These are phyloP conservation scores for Thuidium tamariscinum DNA, from an alignment of 225 moss, liverwort and hornwort species.

Conservation along the genomic window DNA sequence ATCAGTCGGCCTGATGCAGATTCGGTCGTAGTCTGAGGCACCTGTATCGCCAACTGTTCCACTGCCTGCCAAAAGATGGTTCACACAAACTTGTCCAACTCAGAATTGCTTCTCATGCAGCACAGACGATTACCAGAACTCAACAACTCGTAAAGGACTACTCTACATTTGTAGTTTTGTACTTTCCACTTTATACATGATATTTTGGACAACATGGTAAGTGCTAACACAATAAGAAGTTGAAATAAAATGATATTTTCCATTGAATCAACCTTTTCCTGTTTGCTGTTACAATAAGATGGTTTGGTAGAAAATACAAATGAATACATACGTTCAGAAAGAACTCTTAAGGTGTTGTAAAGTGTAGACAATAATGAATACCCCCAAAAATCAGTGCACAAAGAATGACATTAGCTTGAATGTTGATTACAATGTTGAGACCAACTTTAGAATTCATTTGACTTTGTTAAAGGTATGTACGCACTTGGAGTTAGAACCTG, in stretches of 20 bases:
- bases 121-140: neutral
- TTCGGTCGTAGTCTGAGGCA: conserved; percentile 26
- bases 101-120: neutral
- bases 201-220: neutral
- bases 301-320: neutral
- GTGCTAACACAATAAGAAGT: neutral
- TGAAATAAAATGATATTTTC: neutral
- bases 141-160: neutral
- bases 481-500: neutral
- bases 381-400: neutral
- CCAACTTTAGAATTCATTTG: neutral
- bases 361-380: neutral
- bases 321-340: neutral
- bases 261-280: neutral
- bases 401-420: neutral
- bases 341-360: neutral
- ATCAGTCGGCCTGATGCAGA: conserved; percentile 47
- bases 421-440: neutral
- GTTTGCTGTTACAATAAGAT: neutral
- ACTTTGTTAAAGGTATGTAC: too few species aligned
- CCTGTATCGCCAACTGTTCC: conserved; percentile 56
- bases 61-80: conserved; percentile 28
- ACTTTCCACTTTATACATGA: neutral
- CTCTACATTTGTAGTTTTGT: neutral
- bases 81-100: neutral